Evolutionary conservation across 345 rosid species (phyloP), one percentile per base, ranked within the genome.

Genomic region (Eucalyptus marginata): DNA sequence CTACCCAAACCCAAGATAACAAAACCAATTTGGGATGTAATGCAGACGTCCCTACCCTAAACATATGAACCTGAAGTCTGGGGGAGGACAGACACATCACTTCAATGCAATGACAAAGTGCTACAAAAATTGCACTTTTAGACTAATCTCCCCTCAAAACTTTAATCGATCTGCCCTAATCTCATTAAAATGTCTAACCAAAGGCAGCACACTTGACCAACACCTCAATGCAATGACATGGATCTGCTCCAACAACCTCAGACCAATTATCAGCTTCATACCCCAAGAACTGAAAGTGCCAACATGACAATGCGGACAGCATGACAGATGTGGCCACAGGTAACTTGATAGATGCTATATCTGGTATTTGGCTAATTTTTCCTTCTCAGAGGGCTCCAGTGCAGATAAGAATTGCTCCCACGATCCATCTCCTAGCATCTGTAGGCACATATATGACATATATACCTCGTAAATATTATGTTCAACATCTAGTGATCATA

Each of bases 351-450:
- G 86, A 89, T 49, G 29, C 88, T 92, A 97, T 66, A 96, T 96
- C 94, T 93, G 94, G 94, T 97, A 98, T 93, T 96, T 95, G 44
- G 94, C 93, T 58, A 98, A 94, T 91, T 93, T 96, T 91, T 98
- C 99, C 94, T 96, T 96, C 89, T 95, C 96, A 2, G 95, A 95
- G 90, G 98, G 94, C 87, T 97, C 97, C 95, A 98, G 90, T 22
- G 98, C 95, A 89, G 99, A 95, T 91, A 94, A 92, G 87, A 92
- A 98, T 90, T 96, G 96, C 86, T 95, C 97, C 99, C 99, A 98
- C 22, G 95, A 96, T 83, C 94, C 98, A 91, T 95, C 94, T 68
- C 95, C 92, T 68, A 98, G 96, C 98, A 97, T 93, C 99, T 98
- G 98, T 89, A 89, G 20, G 58, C 87, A 46, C 46, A 89, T 88